phyloP scores from a whole-genome alignment of 495 filamentous ascomycete species.

The Podospora tetraspora region DNA sequence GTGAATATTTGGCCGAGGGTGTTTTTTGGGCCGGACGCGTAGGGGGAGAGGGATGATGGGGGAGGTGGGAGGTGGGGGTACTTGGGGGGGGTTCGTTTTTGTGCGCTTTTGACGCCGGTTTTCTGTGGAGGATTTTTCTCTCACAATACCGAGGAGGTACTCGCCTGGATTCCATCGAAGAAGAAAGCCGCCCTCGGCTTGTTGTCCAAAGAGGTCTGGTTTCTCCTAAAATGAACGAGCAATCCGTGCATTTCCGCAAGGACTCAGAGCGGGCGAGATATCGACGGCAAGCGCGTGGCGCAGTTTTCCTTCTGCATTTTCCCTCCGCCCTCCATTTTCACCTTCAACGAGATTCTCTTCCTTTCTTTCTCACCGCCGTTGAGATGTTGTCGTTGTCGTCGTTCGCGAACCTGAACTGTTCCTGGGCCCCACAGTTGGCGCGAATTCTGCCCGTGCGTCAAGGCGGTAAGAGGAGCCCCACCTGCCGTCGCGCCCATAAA shows the following conservation, averaged over 20 bases:
- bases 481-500: constrained; percentile 4
- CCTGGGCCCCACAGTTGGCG: not conserved
- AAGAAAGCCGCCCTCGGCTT: too few relatives aligned
- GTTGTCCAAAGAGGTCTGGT: too few relatives aligned
- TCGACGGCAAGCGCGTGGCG: too few relatives aligned
- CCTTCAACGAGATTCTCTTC: not conserved
- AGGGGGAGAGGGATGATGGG: not conserved
- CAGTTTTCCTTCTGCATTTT: too few relatives aligned
- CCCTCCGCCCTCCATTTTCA: too few relatives aligned
- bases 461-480: constrained; percentile 4
- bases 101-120: too few relatives aligned
- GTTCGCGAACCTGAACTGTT: not conserved
- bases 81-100: not conserved
- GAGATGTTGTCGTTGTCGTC: not conserved
- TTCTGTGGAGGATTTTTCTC: too few relatives aligned
- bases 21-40: constrained; percentile 28
- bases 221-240: too few relatives aligned
- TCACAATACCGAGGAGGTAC: too few relatives aligned
- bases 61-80: not conserved
- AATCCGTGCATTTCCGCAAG: too few relatives aligned
- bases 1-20: constrained; percentile 51
- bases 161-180: too few relatives aligned
- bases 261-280: too few relatives aligned
- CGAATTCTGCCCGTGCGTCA: not conserved
- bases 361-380: not conserved